Evolutionary conservation across 140 eudicot genomes (phyloP), one percentile per base, ranked within the genome.

Genomic region (Oenanthe javanica): DNA sequence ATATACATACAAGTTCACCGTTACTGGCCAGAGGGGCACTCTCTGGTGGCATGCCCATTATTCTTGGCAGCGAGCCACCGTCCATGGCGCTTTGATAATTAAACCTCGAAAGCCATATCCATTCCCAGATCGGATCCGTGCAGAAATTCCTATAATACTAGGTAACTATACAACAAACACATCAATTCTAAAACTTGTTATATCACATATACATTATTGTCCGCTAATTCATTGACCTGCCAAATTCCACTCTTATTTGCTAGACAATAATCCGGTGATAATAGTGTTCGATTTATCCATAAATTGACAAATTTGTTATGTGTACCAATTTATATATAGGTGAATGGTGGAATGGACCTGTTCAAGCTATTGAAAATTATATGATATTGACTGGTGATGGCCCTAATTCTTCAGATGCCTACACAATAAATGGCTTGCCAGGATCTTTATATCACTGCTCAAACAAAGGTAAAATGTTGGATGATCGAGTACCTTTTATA

Each of bases 41-140:
- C 89, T 92, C 15, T 86, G 90, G 93, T 92, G 97, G 97, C 97
- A 92, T 82, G 93, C 97, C 70, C 97, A 92, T 75, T 82, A 67
- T 48, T 83, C 88, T 1, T 92, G 97, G 97, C 97, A 92, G 76
- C 96, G 96, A 18, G 97, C 96, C 55, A 82, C 97, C 0, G 77
- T 90, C 76, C 79, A 92, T 64, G 97, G 97, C 1, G 96, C 96
- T 76, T 83, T 92, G 51, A 81, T 92, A 83, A 90, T 92, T 67
- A 79, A 83, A 79, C 96, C 97, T 72, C 92, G 89, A 63, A 84
- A 83, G 87, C 96, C 96, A 0, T 90, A 84, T 79, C 97, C 97
- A 0, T 92, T 90, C 66, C 52, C 88, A 0, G 38, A 77, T 81
- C 86, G 85, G 4, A 71, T 87, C 70, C 82, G 87, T 42, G 87